Percentiles rank a stretch among this genome's conserved stretches.
phyloP scores from a whole-genome alignment of 225 moss, liverwort and hornwort species.

The Lunularia cruciata region DNA sequence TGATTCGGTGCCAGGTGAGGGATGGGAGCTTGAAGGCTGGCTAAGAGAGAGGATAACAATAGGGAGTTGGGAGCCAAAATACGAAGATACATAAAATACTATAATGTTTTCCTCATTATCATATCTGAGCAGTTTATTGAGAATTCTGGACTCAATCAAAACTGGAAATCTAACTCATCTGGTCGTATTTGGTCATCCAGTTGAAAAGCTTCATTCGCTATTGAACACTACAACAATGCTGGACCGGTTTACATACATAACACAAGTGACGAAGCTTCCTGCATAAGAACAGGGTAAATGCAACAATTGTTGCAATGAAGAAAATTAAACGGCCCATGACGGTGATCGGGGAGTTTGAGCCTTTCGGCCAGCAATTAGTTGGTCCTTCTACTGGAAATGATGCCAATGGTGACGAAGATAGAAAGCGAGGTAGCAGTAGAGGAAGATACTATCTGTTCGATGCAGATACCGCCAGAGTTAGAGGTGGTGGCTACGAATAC shows the following conservation, averaged over 20 bases:
- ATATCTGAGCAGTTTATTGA: too few species aligned
- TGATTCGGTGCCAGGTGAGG: too few species aligned
- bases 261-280: not conserved
- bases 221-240: not conserved
- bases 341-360: slow-evolving; percentile 68
- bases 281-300: not conserved
- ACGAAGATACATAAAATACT: too few species aligned
- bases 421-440: slow-evolving; percentile 27
- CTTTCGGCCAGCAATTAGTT: slow-evolving; percentile 55
- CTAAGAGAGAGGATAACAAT: too few species aligned
- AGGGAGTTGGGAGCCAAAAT: too few species aligned
- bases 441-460: slow-evolving; percentile 63
- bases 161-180: too few species aligned
- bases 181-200: too few species aligned
- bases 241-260: not conserved
- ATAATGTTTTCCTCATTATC: too few species aligned
- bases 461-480: slow-evolving; percentile 59
- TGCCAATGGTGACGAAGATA: slow-evolving; percentile 15
- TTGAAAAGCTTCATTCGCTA: not conserved
- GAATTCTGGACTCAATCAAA: too few species aligned
- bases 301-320: slow-evolving; percentile 41
- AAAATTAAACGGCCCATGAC: slow-evolving; percentile 68
- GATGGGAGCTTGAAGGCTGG: too few species aligned
- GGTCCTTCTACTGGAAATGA: slow-evolving; percentile 15
- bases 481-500: slow-evolving; percentile 62